Base-by-base conservation (phyloP, 2,329 filamentous ascomycete genomes). In the Alternaria sp. region DNA sequence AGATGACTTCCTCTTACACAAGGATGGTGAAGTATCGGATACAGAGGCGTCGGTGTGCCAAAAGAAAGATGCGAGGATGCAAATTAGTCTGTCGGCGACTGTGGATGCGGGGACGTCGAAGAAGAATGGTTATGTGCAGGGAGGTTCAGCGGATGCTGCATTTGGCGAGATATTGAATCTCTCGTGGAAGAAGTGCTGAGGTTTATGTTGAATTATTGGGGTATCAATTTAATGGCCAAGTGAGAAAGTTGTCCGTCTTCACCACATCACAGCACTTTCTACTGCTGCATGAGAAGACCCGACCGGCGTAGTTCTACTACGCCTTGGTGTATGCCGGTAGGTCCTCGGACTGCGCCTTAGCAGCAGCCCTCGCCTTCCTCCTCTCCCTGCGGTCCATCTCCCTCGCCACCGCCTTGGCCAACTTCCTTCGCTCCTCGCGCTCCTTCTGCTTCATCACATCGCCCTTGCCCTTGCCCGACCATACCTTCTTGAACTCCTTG, bases 381-480 rank as follows among this genome's bases (percentile, higher is more conserved):
- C 70, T 61, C 56, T 72, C 71, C 29, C 66, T 58, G 14, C 72
- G 56, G 29, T 72, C 68, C 51, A 74, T 31, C 61, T 72, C 72
- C 62, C 62, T 68, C 28, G 69, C 71, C 26, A 74, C 72, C 14
- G 70, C 70, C 65, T 69, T 71, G 21, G 71, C 71, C 52, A 74
- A 49, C 65, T 74, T 72, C 58, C 57, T 68, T 60, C 71, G 64
- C 62, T 74, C 70, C 62, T 72, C 71, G 11, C 70, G 59, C 63
- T 74, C 71, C 61, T 63, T 69, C 60, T 68, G 65, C 66, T 72
- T 72, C 39, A 66, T 33, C 2, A 73, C 58, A 21, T 72, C 62
- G 41, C 60, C 60, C 44, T 63, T 64, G 21, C 66, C 66, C 63
- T 72, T 73, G 36, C 71, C 71, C 8, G 56, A 66, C 72, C 72